Percentiles rank a stretch among this genome's conserved stretches.
Conservation (phyloP, 768 basidiomycete species). For the Rhizopogon rudus region DNA sequence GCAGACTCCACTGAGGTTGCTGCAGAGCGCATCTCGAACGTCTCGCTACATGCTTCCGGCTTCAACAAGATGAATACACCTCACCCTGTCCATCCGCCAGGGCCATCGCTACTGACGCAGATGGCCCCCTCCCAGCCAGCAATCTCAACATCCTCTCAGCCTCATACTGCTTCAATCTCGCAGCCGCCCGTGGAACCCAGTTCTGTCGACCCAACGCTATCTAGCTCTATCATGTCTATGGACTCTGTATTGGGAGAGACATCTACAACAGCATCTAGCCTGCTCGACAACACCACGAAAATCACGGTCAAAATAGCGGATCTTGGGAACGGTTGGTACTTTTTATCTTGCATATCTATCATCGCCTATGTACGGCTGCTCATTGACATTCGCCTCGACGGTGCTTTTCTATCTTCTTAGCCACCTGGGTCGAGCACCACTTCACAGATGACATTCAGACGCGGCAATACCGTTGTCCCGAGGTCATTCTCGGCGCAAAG, state of each 20-base stretch:
- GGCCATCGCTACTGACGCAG: constrained; percentile 72
- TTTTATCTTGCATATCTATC: not conserved
- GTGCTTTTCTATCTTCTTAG: constrained; percentile 21
- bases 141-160: constrained; percentile 14
- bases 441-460: constrained; percentile 99
- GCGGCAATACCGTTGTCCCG: constrained; percentile 94
- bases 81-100: constrained; percentile 36
- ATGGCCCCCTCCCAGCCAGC: constrained; percentile 42
- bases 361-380: not conserved
- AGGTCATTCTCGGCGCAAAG: constrained; percentile 93
- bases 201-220: constrained; percentile 17
- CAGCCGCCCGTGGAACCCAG: constrained; percentile 15
- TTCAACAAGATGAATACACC: constrained; percentile 35
- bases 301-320: constrained; percentile 99
- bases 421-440: constrained; percentile 90
- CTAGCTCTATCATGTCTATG: constrained; percentile 22
- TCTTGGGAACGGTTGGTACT: constrained; percentile 80
- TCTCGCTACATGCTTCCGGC: constrained; percentile 33
- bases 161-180: constrained; percentile 20
- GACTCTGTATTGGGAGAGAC: constrained; percentile 23
- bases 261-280: constrained; percentile 20
- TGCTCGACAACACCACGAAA: constrained; percentile 45
- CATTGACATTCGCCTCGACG: constrained; percentile 5
- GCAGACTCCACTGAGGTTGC: constrained; percentile 38
- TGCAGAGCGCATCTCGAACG: constrained; percentile 47